Evolutionary conservation across 768 basidiomycete genomes (phyloP).

Genomic region (Russula brevipes): DNA sequence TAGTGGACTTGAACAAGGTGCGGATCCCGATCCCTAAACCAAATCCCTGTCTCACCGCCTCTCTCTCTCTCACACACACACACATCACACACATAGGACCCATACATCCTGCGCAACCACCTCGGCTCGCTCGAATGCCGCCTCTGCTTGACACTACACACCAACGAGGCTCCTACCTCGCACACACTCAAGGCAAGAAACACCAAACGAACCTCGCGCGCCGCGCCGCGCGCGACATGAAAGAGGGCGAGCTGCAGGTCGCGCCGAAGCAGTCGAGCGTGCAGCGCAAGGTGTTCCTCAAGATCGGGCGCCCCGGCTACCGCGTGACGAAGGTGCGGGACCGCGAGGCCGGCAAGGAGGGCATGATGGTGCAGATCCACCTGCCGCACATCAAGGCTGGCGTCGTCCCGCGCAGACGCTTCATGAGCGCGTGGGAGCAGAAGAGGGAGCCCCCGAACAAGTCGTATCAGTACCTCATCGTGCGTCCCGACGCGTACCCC

Average conservation of each 20-base stretch:
- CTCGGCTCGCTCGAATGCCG: conserved; percentile 98
- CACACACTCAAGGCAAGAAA: conserved; percentile 99
- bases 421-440: conserved; percentile 99
- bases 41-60: background rate
- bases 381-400: conserved; percentile 89
- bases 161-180: conserved; percentile 99
- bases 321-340: conserved; percentile 97
- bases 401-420: conserved; percentile 78
- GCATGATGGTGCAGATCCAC: conserved; percentile 96
- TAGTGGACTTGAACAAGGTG: conserved; percentile 96
- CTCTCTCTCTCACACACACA: background rate
- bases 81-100: conserved; percentile 53
- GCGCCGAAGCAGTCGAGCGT: conserved; percentile 74
- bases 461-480: conserved; percentile 95
- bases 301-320: conserved; percentile 94
- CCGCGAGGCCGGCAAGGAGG: conserved; percentile 84
- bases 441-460: conserved; percentile 92
- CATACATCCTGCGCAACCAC: conserved; percentile 98
- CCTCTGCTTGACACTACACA: conserved; percentile 94
- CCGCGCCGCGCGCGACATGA: conserved; percentile 94
- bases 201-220: conserved; percentile 98
- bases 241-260: conserved; percentile 87
- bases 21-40: conserved; percentile 22
- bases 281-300: conserved; percentile 91
- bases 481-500: conserved; percentile 39